phyloP scores from a whole-genome alignment of 257 asterid species.

The Lycium ferocissimum region DNA sequence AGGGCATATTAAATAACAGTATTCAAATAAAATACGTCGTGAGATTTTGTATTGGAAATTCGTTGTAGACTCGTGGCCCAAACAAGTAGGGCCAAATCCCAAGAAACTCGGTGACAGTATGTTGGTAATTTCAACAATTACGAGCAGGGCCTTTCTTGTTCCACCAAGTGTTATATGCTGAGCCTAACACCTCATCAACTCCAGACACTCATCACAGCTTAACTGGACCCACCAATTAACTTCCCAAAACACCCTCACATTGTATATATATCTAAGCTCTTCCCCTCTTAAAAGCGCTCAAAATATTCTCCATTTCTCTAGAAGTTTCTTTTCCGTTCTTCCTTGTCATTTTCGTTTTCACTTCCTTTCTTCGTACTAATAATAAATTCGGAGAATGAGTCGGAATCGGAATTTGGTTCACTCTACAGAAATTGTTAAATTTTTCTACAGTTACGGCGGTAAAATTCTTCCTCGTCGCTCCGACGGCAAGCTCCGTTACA shows the following conservation, averaged over 20 bases:
- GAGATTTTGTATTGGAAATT: too few relatives aligned
- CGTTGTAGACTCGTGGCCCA: too few relatives aligned
- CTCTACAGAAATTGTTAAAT: conserved; percentile 50
- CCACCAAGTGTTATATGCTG: background rate
- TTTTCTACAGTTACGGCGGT: conserved; percentile 87
- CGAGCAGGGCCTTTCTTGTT: background rate
- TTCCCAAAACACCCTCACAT: background rate
- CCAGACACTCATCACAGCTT: background rate
- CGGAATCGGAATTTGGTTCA: conserved; percentile 33
- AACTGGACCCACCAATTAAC: background rate
- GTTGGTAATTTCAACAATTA: too few relatives aligned
- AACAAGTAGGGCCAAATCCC: too few relatives aligned
- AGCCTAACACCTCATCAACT: conserved; percentile 9
- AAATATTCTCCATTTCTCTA: conserved; percentile 26
- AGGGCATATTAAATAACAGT: too few relatives aligned
- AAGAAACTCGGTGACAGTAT: too few relatives aligned
- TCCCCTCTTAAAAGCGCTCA: background rate
- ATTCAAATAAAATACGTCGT: too few relatives aligned
- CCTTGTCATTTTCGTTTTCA: background rate
- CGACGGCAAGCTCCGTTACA: conserved; percentile 81
- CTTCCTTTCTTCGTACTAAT: background rate
- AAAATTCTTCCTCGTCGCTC: conserved; percentile 64
- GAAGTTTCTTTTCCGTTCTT: background rate
- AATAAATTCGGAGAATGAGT: conserved; percentile 41
- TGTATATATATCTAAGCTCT: background rate